Base-by-base conservation (phyloP, 192 early-diverging fungal genomes). In the Cetraspora pellucida region DNA sequence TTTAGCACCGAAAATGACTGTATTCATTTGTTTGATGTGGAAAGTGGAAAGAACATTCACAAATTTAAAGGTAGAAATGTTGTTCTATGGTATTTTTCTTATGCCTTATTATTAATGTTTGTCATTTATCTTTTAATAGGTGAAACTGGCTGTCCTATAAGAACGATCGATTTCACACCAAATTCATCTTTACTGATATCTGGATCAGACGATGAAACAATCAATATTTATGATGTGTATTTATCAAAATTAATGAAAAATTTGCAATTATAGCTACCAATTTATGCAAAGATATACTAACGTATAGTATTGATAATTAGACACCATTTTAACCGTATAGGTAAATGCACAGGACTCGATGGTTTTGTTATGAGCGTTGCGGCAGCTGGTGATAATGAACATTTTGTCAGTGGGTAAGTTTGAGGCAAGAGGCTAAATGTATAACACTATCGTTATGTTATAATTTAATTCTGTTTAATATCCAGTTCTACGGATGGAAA, bases 1-100 rank as follows among this genome's bases (percentile, higher is more conserved):
- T 81, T 87, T 72, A 89, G 93, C 5, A 82, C 90, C 17, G 91
- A 95, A 77, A 89, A 75, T 72, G 84, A 79, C 11, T 28, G 69
- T 4, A 82, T 85, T 23, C 82, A 80, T 75, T 70, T 85, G 14
- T 82, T 85, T 54, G 81, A 85, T 71, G 65, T 71, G 9, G 79
- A 81, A 77, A 79, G 77, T 28, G 74, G 77, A 59, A 82, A 82
- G 68, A 59, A 80, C 13, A 73, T 81, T n/a, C 82, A 85, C 44
- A 81, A 78, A 44, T 52, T 83, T 50, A 71, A 79, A 68, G 79
- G 83, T 83, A 78, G 8, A 14, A 3, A 11, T 37, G 2, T 71
- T 52, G 13, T 69, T 17, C n/a, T 17, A 45, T 69, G 46, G 46
- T 21, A 21, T 47, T 54, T 54, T 13, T 54, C 5, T 14, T 13